Evolutionary conservation across 1,284 basidiomycete genomes (phyloP), one percentile per base, ranked within the genome.

Genomic region (Phlebopus sp.): DNA sequence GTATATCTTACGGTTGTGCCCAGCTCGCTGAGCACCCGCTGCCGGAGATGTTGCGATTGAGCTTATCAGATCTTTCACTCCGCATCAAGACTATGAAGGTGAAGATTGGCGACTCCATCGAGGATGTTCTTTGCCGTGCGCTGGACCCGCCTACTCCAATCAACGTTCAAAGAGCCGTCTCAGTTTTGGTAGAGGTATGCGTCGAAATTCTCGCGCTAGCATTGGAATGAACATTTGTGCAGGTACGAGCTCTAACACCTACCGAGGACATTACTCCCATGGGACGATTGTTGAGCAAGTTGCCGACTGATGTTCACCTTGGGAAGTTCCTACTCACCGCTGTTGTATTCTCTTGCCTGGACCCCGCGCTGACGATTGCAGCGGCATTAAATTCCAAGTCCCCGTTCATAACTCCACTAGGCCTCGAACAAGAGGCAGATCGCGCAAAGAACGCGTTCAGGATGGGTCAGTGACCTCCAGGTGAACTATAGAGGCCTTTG

Each of bases 61-160:
- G 95, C 54, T 74, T 99, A 23, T 95, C 96, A 49, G 94, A 98
- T 64, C 79, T 99, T 15, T 92, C 94, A 0, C 75, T 99, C 41
- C 86, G 94, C 42, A 97, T 96, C 71, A 99, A 99, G 72, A 96
- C 97, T 52, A 90, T 99, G 82, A 93, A 91, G 60, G 76, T 97
- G 37, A 88, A 90, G 56, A 71, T 98, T 37, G 96, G 95, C 11
- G 71, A 75, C 7, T 86, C 89, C 0, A 93, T 99, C 49, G 94
- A 97, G 64, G 91, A 97, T 51, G 92, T 94, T 1, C 76, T 99
- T 1, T 81, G 85, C 30, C 80, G 80, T 52, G 95, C 96, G 1
- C 71, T 99, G 42, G 96, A 99, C 60, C 95, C 97, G 4, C 97
- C 97, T 1, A 75, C 85, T 1, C 65, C 87, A 0, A 74, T 87